Conservation (phyloP, 371 early-diverging fungal genomes). For the Phascolomyces articulosus region DNA sequence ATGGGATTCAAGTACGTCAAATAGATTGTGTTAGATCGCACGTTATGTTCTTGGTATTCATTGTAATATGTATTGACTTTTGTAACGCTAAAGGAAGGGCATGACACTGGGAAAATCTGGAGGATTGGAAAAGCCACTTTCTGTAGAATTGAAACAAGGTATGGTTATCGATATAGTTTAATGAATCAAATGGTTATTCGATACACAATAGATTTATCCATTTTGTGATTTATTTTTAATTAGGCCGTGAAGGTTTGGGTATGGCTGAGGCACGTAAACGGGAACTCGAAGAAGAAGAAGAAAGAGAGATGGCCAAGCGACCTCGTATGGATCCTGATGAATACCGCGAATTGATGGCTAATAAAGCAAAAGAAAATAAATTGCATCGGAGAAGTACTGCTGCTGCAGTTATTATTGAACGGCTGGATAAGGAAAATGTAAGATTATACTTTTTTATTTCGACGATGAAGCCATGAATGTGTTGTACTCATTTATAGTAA, state of each 20-base stretch:
- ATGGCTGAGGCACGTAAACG: conserved; percentile 19
- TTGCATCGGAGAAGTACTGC: conserved; percentile 27
- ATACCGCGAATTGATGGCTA: conserved; percentile 38
- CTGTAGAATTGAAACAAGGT: conserved; percentile 49
- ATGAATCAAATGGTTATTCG: too few species aligned
- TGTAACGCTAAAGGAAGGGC: conserved; percentile 38
- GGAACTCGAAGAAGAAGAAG: conserved; percentile 48
- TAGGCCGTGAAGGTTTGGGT: not conserved
- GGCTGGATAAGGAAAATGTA: conserved; percentile 44
- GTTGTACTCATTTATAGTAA: too few species aligned
- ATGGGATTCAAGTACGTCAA: conserved; percentile 71
- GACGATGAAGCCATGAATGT: not conserved
- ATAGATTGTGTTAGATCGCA: too few species aligned
- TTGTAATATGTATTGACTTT: not conserved
- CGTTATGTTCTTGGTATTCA: conserved; percentile 23
- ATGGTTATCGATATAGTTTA: not conserved
- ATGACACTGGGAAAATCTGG: conserved; percentile 38
- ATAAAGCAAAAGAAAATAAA: conserved; percentile 33
- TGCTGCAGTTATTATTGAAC: conserved; percentile 43
- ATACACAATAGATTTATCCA: too few species aligned
- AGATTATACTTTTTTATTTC: not conserved
- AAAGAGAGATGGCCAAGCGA: conserved; percentile 28
- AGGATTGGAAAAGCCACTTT: conserved; percentile 49
- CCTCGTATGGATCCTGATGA: conserved; percentile 42
- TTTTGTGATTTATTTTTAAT: too few species aligned